A percentile compares a stretch with the other conserved stretches of the same genome.
phyloP scores from a whole-genome alignment of 768 basidiomycete species.

The Amanita polypyramis region DNA sequence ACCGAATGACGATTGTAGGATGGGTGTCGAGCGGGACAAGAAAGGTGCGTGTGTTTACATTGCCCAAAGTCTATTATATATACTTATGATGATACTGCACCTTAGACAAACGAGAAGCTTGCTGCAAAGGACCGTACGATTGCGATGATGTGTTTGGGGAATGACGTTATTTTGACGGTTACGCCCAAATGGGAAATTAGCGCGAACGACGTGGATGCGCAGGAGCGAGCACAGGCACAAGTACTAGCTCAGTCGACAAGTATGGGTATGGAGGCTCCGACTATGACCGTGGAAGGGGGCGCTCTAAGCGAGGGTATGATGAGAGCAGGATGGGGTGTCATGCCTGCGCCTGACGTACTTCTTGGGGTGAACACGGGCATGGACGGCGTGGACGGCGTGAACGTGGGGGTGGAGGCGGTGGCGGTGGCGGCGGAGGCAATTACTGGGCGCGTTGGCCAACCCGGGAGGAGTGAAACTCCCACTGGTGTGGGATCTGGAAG shows the following conservation, averaged over 20 bases:
- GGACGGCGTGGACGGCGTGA: not conserved
- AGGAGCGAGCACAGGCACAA: no score
- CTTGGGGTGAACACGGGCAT: no score
- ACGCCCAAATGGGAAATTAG: constrained; percentile 14
- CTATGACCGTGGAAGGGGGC: no score
- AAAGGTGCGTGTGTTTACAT: constrained; percentile 18
- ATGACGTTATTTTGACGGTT: constrained; percentile 24
- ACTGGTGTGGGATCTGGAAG: no score
- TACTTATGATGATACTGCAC: not conserved
- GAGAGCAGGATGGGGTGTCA: no score
- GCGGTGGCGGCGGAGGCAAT: no score
- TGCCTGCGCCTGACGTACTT: no score
- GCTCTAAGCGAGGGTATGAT: no score
- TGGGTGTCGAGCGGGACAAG: constrained; percentile 31
- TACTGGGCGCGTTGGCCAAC: no score
- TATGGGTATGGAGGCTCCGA: no score
- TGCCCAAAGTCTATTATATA: not conserved
- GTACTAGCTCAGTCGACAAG: no score
- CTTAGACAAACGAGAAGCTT: constrained; percentile 17
- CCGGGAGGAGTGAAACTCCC: no score
- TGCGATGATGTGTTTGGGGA: constrained; percentile 26
- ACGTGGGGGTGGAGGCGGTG: not conserved
- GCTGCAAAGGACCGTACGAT: constrained; percentile 18
- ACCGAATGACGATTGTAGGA: constrained; percentile 22
- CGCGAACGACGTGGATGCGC: not conserved